phyloP scores from a whole-genome alignment of 768 basidiomycete species.

The Kwoniella sp. region DNA sequence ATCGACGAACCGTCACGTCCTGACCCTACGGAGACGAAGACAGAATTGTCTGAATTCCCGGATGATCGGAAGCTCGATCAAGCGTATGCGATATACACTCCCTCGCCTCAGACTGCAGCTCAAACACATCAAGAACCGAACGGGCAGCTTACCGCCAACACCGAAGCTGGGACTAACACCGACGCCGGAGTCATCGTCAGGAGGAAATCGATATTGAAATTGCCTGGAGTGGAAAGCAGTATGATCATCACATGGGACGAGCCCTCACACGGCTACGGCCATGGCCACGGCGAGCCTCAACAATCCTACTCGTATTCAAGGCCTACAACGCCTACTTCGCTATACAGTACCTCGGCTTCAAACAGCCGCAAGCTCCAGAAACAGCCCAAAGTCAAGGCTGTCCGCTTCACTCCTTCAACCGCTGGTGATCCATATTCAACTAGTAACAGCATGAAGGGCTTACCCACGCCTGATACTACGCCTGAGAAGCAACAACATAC shows the following conservation, averaged over 20 bases:
- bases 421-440: constrained; percentile 2
- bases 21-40: neutral
- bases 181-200: constrained; percentile 1
- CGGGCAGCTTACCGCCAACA: neutral
- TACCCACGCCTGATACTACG: constrained; percentile 11
- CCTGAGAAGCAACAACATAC: neutral
- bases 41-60: neutral
- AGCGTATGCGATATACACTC: neutral
- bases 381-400: constrained; percentile 14
- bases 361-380: constrained; percentile 22
- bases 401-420: constrained; percentile 26
- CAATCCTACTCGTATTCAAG: neutral
- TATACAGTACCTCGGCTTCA: neutral
- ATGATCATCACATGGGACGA: constrained; percentile 35
- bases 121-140: neutral
- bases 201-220: constrained; percentile 14
- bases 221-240: constrained; percentile 21
- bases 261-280: neutral
- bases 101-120: neutral
- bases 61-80: neutral
- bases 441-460: neutral
- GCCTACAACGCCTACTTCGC: neutral
- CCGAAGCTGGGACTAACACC: neutral
- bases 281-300: neutral
- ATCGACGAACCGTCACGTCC: neutral